Evolutionary conservation across 352 stramenopile genomes (phyloP).

Genomic region (Globisporangium emineosum): DNA sequence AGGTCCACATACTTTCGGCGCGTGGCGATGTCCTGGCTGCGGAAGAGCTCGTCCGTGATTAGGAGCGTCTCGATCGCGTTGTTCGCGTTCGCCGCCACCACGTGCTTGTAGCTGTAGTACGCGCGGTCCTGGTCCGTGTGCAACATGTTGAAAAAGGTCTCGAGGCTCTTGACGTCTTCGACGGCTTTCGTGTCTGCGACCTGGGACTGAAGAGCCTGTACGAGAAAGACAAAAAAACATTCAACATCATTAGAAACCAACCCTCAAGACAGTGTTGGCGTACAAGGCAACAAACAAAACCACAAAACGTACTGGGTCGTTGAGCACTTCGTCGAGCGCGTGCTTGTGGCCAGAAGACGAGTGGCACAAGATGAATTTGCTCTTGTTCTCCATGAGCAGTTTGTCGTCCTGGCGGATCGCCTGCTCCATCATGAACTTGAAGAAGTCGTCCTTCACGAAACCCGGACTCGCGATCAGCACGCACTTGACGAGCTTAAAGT

Average conservation of each 20-base stretch:
- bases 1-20: conserved; percentile 93
- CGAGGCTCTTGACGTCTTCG: conserved; percentile 89
- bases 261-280: too few relatives aligned
- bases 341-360: conserved; percentile 96
- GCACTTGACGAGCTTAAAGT: conserved; percentile 97
- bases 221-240: background rate
- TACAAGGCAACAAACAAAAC: too few relatives aligned
- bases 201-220: conserved; percentile 80
- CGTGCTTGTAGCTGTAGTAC: conserved; percentile 97
- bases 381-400: conserved; percentile 94
- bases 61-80: conserved; percentile 94
- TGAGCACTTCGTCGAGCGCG: conserved; percentile 96
- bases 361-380: conserved; percentile 95
- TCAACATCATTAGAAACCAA: background rate
- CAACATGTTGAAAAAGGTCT: conserved; percentile 96
- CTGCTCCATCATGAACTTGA: conserved; percentile 93
- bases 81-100: conserved; percentile 89
- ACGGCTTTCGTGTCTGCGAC: conserved; percentile 95
- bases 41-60: conserved; percentile 95
- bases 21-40: conserved; percentile 85
- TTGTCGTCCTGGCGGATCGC: conserved; percentile 93
- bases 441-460: conserved; percentile 98
- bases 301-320: conserved; percentile 56
- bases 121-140: conserved; percentile 94
- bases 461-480: conserved; percentile 95